These are phyloP conservation scores for Potentilla sterilis DNA, from an alignment of 306 rosid species.

Conservation along the genomic window DNA sequence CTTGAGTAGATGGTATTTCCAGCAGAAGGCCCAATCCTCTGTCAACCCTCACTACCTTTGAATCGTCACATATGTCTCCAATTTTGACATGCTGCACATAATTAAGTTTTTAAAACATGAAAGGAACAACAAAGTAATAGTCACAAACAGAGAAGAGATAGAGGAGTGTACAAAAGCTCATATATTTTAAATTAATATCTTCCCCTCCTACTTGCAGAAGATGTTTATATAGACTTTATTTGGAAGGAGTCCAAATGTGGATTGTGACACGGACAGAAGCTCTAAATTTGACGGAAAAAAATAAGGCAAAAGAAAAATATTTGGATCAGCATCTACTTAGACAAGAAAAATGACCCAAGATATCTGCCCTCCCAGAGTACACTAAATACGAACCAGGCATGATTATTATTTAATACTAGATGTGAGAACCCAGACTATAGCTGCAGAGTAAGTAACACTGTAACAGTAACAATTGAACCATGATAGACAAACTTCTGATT, in stretches of 20 bases:
- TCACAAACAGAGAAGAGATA: not conserved
- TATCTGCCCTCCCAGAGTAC: not conserved
- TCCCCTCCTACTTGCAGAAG: not conserved
- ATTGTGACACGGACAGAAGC: not conserved
- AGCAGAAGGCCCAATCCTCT: conserved; percentile 76
- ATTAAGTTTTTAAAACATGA: not conserved
- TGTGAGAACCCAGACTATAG: not conserved
- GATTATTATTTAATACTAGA: not conserved
- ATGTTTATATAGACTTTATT: not conserved
- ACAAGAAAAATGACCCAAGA: not conserved
- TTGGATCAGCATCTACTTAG: not conserved
- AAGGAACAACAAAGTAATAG: not conserved
- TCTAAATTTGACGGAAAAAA: not conserved
- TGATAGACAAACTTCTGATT: conserved; percentile 11
- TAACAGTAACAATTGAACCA: not conserved
- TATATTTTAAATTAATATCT: not conserved
- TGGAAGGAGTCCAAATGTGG: not conserved
- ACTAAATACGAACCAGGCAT: not conserved
- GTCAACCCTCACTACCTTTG: conserved; percentile 88
- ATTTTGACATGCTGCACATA: conserved; percentile 59
- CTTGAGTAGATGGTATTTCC: conserved; percentile 66
- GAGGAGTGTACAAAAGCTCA: not conserved
- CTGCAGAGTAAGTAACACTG: not conserved
- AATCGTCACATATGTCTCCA: conserved; percentile 76
- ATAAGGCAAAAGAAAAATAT: not conserved